Base-by-base conservation (phyloP, 139 green algal genomes). In the Tetraselmis chui region DNA sequence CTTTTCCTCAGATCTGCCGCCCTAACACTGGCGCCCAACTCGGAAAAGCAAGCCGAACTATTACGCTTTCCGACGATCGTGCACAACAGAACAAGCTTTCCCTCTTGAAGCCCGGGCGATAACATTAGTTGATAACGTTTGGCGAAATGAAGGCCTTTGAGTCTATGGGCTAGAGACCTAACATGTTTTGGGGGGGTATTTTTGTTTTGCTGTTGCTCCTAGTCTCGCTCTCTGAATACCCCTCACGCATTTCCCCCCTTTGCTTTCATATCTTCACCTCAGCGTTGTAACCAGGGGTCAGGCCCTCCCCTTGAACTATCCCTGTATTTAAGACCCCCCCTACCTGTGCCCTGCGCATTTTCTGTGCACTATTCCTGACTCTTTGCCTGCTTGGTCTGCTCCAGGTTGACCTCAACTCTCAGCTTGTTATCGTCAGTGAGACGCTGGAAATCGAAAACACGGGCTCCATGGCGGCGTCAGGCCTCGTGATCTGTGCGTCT, bases 361-460 rank as follows among this genome's bases (percentile, higher is more conserved):
- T n/a, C n/a, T n/a, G n/a, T n/a, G n/a, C n/a, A n/a, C n/a, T n/a
- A n/a, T n/a, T n/a, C n/a, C n/a, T n/a, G n/a, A n/a, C n/a, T n/a
- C n/a, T n/a, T n/a, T n/a, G 45, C 45, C 11, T 67, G 45, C 45
- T 5, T 67, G 45, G n/a, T n/a, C 45, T 18, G 5, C 45, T 5
- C 11, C 45, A 67, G 45, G 11, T 67, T 5, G 45, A 67, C 45
- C 45, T 67, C 45, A 67, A 67, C 45, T 67, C 45, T 5, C 45
- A 67, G 45, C 45, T 67, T 30, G 23, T 80, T 23, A 27, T 85
- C 0, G 79, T 85, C n/a, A 85, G 80, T 25, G 90, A 93, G 59
- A 84, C 29, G 0, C 67, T 92, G n/a, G 83, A 84, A 30, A 81
- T 87, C 1, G 89, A 88, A 31, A 93, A 92, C 78, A 87, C 76